phyloP scores from a whole-genome alignment of 2,329 filamentous ascomycete species.

The Trichoderma guizhouense region DNA sequence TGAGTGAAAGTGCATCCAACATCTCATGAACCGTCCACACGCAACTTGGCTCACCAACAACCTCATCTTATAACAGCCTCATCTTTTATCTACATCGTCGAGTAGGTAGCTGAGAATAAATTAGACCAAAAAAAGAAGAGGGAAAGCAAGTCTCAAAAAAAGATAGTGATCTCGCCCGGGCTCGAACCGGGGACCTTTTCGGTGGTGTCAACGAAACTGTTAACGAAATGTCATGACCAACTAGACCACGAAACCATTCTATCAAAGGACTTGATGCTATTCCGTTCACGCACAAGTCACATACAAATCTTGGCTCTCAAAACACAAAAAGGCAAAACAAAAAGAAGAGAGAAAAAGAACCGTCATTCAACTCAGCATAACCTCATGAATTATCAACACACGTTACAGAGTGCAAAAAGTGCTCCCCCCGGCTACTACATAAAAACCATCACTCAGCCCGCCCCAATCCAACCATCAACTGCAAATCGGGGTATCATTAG shows the following conservation, averaged over 20 bases:
- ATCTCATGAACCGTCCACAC: not conserved
- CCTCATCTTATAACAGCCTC: not conserved
- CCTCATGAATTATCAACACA: not conserved
- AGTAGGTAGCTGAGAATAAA: not conserved
- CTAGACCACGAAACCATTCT: slow-evolving; percentile 20
- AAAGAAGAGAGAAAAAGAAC: not conserved
- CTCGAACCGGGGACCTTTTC: slow-evolving; percentile 21
- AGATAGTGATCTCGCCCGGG: slow-evolving; percentile 19
- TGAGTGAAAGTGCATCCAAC: not conserved
- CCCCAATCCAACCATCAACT: not conserved
- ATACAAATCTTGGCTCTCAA: not conserved
- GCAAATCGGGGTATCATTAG: slow-evolving; percentile 40
- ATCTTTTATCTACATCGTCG: not conserved
- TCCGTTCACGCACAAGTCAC: not conserved
- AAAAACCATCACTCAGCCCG: not conserved
- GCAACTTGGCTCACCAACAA: not conserved
- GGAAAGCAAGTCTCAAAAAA: not conserved
- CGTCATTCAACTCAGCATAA: not conserved
- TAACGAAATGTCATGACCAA: slow-evolving; percentile 21
- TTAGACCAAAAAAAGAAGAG: not conserved
- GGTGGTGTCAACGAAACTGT: slow-evolving; percentile 17
- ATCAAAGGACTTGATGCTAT: not conserved
- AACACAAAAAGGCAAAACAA: not conserved
- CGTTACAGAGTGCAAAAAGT: not conserved
- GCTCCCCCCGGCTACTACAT: not conserved